phyloP scores from a whole-genome alignment of 208 protist species.

The Trypanosoma mega region DNA sequence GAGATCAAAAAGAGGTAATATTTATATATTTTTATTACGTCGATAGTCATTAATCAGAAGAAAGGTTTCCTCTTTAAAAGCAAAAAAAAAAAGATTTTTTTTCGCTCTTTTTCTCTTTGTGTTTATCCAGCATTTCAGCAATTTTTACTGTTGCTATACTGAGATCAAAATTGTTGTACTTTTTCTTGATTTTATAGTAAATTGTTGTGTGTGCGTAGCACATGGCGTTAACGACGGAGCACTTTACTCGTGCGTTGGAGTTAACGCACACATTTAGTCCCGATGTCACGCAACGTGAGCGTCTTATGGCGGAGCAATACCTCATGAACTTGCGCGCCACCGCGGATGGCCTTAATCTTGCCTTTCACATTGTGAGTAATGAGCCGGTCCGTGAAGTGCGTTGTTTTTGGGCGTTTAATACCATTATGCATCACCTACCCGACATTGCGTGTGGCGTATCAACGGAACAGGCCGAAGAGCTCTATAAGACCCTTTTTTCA shows the following conservation, averaged over 20 bases:
- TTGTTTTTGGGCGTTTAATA: conserved; percentile 86
- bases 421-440: conserved; percentile 69
- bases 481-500: conserved; percentile 66
- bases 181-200: conserved; percentile 17
- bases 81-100: conserved; percentile 15
- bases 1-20: too few relatives aligned
- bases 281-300: conserved; percentile 31
- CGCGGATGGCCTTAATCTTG: conserved; percentile 61
- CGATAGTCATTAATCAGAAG: too few relatives aligned
- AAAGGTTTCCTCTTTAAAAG: too few relatives aligned
- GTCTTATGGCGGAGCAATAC: conserved; percentile 64
- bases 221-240: conserved; percentile 25
- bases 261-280: conserved; percentile 53
- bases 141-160: too few relatives aligned
- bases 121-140: neutral
- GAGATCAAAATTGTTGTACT: too few relatives aligned
- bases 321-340: conserved; percentile 61
- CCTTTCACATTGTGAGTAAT: conserved; percentile 70
- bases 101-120: neutral
- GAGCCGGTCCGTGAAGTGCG: conserved; percentile 52
- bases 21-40: too few relatives aligned
- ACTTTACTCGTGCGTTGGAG: conserved; percentile 65
- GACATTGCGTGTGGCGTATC: conserved; percentile 26
- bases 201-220: neutral
- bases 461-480: conserved; percentile 45